Percentiles rank a stretch among this genome's conserved stretches.
phyloP scores from a whole-genome alignment of 2,329 filamentous ascomycete species.

The Talaromyces marneffei region DNA sequence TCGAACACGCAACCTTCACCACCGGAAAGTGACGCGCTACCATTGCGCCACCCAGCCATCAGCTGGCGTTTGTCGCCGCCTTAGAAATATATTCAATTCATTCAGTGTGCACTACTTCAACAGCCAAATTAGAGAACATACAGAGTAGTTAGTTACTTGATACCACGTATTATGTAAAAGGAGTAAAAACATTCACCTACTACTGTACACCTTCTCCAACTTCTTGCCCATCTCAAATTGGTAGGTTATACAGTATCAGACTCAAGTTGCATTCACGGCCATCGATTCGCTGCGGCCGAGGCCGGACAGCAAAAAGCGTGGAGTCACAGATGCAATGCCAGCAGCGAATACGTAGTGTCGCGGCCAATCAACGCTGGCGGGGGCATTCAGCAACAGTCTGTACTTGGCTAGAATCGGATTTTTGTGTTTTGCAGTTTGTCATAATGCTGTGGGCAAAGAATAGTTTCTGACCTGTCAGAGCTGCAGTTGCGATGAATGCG shows the following conservation, averaged over 20 bases:
- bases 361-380: background rate
- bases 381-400: background rate
- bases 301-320: background rate
- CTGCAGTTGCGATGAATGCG: slow-evolving; percentile 15
- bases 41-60: background rate
- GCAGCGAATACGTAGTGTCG: slow-evolving; percentile 1
- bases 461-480: slow-evolving; percentile 7
- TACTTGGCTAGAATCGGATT: background rate
- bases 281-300: background rate
- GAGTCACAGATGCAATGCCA: slow-evolving; percentile 1
- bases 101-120: too few species aligned
- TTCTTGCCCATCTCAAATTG: background rate
- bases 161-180: background rate
- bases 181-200: background rate
- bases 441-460: background rate
- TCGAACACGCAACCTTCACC: slow-evolving; percentile 15
- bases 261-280: background rate
- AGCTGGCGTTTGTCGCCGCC: too few species aligned
- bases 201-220: background rate
- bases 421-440: background rate
- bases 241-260: background rate
- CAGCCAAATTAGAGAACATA: too few species aligned
- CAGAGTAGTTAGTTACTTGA: too few species aligned
- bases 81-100: too few species aligned
- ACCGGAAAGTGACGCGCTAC: slow-evolving; percentile 9